phyloP scores from a whole-genome alignment of 768 basidiomycete species.

The Hypsizygus marmoreus region DNA sequence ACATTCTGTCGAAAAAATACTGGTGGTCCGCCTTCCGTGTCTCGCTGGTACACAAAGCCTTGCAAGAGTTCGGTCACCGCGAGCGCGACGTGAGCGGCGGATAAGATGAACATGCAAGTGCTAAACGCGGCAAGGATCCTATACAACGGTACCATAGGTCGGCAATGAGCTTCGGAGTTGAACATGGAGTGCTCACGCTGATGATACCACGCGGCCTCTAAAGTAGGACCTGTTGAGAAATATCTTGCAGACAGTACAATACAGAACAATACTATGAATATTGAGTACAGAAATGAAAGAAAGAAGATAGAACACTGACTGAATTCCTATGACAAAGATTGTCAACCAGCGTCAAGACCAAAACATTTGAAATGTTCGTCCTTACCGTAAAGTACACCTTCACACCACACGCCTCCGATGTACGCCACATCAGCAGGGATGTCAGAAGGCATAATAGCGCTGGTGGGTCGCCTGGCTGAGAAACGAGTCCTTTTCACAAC shows the following conservation, averaged over 20 bases:
- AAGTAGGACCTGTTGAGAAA: slow-evolving; percentile 18
- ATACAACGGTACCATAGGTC: background rate
- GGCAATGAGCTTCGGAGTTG: background rate
- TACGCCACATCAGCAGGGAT: slow-evolving; percentile 31
- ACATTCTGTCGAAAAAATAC: slow-evolving; percentile 25
- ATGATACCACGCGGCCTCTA: slow-evolving; percentile 22
- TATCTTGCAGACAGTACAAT: slow-evolving; percentile 24
- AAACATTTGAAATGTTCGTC: background rate
- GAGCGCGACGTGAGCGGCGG: slow-evolving; percentile 26
- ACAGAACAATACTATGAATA: slow-evolving; percentile 22
- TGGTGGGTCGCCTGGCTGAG: too few relatives aligned
- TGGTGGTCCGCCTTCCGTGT: slow-evolving; percentile 16
- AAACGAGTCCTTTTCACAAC: too few relatives aligned
- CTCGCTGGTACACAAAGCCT: slow-evolving; percentile 24
- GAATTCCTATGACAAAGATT: slow-evolving; percentile 20
- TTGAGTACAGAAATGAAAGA: background rate
- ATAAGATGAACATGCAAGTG: slow-evolving; percentile 27
- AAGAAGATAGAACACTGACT: slow-evolving; percentile 16
- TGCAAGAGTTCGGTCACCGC: slow-evolving; percentile 25
- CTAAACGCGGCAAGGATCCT: slow-evolving; percentile 23
- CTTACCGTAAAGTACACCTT: slow-evolving; percentile 29
- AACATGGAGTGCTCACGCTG: slow-evolving; percentile 12
- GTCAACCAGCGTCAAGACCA: background rate
- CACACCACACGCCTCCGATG: slow-evolving; percentile 31
- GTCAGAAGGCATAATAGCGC: slow-evolving; percentile 30